These are phyloP conservation scores for Gossypium armourianum DNA, from an alignment of 441 rosid genomes.

Conservation along the genomic window DNA sequence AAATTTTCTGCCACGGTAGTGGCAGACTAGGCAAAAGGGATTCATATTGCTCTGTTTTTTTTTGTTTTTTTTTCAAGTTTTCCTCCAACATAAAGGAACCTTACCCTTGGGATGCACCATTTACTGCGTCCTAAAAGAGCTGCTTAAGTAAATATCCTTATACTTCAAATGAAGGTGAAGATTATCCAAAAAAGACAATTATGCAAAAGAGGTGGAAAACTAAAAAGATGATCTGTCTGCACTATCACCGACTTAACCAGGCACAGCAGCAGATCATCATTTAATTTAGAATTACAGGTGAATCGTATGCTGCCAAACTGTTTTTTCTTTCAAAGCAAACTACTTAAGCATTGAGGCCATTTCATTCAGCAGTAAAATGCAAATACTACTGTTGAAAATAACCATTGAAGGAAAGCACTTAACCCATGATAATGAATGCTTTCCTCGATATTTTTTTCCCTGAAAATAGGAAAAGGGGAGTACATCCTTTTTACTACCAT, in stretches of 20 bases:
- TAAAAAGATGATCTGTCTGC: neutral
- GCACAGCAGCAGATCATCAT: neutral
- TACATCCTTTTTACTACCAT: neutral
- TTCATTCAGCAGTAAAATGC: neutral
- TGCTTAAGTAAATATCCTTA: neutral
- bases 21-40: neutral
- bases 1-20: neutral
- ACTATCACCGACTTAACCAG: neutral
- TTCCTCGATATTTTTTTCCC: neutral
- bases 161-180: neutral
- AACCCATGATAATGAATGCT: neutral
- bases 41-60: neutral
- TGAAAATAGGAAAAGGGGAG: neutral
- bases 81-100: neutral
- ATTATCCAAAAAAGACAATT: neutral
- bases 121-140: neutral
- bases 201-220: neutral
- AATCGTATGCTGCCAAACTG: neutral
- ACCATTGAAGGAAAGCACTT: neutral
- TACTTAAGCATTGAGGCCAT: neutral
- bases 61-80: neutral
- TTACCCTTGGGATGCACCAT: neutral
- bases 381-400: neutral
- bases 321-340: neutral
- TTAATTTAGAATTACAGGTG: neutral